Base-by-base conservation (phyloP, 306 rosid species). In the Oemleria cerasiformis region DNA sequence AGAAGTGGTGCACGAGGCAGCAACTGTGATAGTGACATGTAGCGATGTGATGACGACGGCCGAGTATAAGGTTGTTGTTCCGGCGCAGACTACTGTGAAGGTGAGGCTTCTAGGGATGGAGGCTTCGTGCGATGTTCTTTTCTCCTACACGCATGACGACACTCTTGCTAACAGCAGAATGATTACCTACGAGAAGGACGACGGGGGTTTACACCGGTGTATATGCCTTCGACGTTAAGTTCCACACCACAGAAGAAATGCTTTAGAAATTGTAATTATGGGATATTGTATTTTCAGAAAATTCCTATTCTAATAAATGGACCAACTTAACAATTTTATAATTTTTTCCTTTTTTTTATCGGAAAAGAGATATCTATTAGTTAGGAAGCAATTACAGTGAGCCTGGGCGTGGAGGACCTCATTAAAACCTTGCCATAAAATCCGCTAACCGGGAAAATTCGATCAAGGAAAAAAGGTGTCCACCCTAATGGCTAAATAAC, bases 171-270 rank as follows among this genome's bases (percentile, higher is more conserved):
- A 9, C 13, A 42, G 77, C 9, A 1, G 38, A 80, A 87, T 57
- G 0, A 30, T 7, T 4, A 62, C 17, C 7, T 7, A 9, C 2
- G 8, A 16, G 39, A 39, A 50, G 70, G 51, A 73, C 9, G 71
- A 73, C 23, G 77, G 63, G 63, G 6, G 39, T 50, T 63, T 73
- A 50, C 55, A 63, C 63, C 14, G 63, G 77, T 13, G 16, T 14
- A 12, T 51, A 73, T 41, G 9, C 16, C 30, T 63, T 12, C 70
- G 13, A 54, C n/a, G 20, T 73, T n/a, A 7, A 73, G 4, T 63
- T 4, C 41, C 14, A 38, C 10, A 41, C 25, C 17, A 54, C 9
- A 19, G 12, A 15, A 48, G 6, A 48, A 17, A 0, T 48, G 45
- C 30, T n/a, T n/a, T n/a, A n/a, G n/a, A n/a, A n/a, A n/a, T n/a